Evolutionary conservation across 257 asterid genomes (phyloP), one percentile per base, ranked within the genome.

Genomic region (Nicotiana paniculata): DNA sequence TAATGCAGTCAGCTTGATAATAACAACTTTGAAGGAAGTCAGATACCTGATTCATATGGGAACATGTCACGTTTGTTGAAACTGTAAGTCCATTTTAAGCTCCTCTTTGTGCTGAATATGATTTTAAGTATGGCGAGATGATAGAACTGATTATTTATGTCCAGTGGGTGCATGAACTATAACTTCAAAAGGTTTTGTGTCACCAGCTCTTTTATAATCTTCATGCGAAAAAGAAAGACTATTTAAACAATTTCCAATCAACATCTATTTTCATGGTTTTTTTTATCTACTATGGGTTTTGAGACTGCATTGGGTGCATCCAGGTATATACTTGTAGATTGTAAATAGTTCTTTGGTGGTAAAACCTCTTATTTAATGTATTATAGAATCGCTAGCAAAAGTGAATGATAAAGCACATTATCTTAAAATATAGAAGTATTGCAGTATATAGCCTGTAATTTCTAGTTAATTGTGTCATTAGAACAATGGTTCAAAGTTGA

Each of bases 1-100:
- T 81, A 87, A 83, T 84, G 81, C 95, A 95, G 98, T 82, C 98
- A 95, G 84, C 95, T 95, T 59, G 98, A 95, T 82, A 95, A 93
- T 85, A 95, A 95, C 90, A 85, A 95, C 87, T 91, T 95, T 51
- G 86, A 66, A 9, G 97, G 97, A 76, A 95, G 84, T 85, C 51
- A 57, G 1, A 92, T 95, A 83, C 98, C 98, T 21, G 75, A 90
- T 83, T 88, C 96, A 9, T 95, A 92, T 57, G 88, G 95, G 75
- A 91, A 92, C 86, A 93, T 93, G 95, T 58, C 93, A 79, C 85
- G 24, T 32, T 89, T 95, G 81, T 84, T 93, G 86, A 95, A 95
- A 90, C 57, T 95, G 98, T 95, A 89, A 93, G 98, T 82, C 75
- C 80, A 63, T 70, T 77, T 79, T 15, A 53, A 48, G 28, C 68